Conservation (phyloP, 371 early-diverging fungal species). For the Mortierella sp. region DNA sequence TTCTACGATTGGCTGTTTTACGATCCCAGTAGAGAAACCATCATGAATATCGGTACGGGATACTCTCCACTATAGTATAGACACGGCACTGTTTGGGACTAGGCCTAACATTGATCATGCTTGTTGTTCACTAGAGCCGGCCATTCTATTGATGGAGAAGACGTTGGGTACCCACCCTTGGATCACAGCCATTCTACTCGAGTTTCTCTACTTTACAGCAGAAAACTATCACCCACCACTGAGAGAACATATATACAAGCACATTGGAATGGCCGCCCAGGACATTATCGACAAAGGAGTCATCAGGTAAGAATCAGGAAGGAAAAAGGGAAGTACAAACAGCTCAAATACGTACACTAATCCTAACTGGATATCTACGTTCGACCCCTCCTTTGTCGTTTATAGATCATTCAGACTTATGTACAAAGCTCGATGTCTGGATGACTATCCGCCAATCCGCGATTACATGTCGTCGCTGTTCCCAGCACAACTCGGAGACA, state of each 20-base stretch:
- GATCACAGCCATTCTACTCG: conserved; percentile 71
- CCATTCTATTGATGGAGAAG: conserved; percentile 76
- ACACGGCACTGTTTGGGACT: neutral
- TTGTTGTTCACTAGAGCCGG: conserved; percentile 64
- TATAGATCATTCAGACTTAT: conserved; percentile 31
- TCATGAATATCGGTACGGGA: conserved; percentile 80
- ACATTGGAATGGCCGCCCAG: conserved; percentile 67
- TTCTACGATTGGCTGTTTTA: conserved; percentile 87
- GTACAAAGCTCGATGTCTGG: conserved; percentile 14
- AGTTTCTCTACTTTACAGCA: conserved; percentile 67
- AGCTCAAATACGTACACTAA: neutral
- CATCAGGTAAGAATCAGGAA: conserved; percentile 54
- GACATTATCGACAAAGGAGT: conserved; percentile 73
- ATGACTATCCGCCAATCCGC: conserved; percentile 25
- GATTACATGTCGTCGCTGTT: conserved; percentile 40
- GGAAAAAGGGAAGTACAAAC: neutral
- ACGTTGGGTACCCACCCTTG: conserved; percentile 75
- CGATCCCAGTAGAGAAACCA: conserved; percentile 69
- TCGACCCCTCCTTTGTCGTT: neutral
- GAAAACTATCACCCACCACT: conserved; percentile 71
- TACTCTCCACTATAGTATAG: neutral
- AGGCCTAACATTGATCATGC: neutral
- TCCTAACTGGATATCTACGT: neutral
- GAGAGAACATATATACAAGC: conserved; percentile 59
- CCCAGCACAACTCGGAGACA: conserved; percentile 24